phyloP scores from a whole-genome alignment of 352 stramenopile genomes.

The Plasmopara muralis region DNA sequence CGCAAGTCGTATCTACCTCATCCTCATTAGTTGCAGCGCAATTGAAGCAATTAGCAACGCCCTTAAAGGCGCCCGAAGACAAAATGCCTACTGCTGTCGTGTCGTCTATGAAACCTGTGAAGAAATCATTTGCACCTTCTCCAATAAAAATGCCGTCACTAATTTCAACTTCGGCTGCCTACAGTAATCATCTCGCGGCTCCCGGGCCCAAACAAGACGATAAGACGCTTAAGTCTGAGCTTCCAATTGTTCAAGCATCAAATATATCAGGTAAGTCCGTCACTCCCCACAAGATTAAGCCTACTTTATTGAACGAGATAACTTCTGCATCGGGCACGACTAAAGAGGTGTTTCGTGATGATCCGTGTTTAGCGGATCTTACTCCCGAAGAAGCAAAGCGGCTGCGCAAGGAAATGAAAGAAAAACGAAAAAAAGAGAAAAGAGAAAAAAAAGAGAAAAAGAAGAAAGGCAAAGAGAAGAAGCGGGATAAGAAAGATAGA shows the following conservation, averaged over 20 bases:
- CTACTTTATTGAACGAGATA: not conserved
- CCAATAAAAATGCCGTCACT: slow-evolving; percentile 13
- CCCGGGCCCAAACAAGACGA: slow-evolving; percentile 17
- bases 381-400: slow-evolving; percentile 24
- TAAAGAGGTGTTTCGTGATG: slow-evolving; percentile 11
- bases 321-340: slow-evolving; percentile 3
- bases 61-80: slow-evolving; percentile 5
- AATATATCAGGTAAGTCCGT: slow-evolving; percentile 2
- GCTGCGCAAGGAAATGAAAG: slow-evolving; percentile 41
- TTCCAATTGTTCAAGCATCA: not conserved
- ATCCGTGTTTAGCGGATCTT: slow-evolving; percentile 7
- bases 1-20: slow-evolving; percentile 1
- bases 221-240: slow-evolving; percentile 8
- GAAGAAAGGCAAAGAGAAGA: slow-evolving; percentile 55
- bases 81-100: slow-evolving; percentile 8
- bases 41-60: slow-evolving; percentile 10
- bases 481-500: slow-evolving; percentile 47
- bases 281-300: slow-evolving; percentile 5
- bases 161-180: slow-evolving; percentile 8
- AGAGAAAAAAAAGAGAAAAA: slow-evolving; percentile 72
- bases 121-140: slow-evolving; percentile 28
- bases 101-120: slow-evolving; percentile 19
- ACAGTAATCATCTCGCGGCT: slow-evolving; percentile 3
- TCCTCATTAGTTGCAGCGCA: slow-evolving; percentile 9
- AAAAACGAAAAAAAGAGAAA: slow-evolving; percentile 62